Evolutionary conservation across 2,329 filamentous ascomycete species (phyloP), one percentile per base, ranked within the genome.

Genomic region (Epichloe baconii): DNA sequence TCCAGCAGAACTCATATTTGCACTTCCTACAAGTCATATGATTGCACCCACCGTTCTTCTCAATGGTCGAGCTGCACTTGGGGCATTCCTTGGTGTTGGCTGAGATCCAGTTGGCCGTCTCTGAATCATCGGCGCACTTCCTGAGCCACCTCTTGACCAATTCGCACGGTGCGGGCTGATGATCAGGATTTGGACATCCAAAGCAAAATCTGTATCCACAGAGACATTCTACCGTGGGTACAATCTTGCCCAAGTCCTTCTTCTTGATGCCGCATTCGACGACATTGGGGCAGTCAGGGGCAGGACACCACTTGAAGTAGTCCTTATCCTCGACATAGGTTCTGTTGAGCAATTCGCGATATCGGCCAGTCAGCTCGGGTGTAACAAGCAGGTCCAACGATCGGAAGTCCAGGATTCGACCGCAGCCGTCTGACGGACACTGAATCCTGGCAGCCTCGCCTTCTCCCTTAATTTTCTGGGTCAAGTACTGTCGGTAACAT

Each of bases 71-170:
- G 59, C 88, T 82, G 68, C 93, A 98, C 65, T 86, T 93, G 0
- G 93, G 91, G 57, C 93, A 98, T 66, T 98, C 93, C 65, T 98
- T 98, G 2, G 93, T 98, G 66, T 98, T 95, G 45, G 93, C 93
- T 0, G 91, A 96, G 55, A 98, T 98, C 93, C 93, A 98, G 67
- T 98, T 98, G 4, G 93, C 91, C 0, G 93, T 98, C 67, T 98
- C 93, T 0, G 88, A 95, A 63, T 98, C 93, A 65, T 98, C 93
- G 52, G 93, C 93, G 64, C 93, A 98, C 66, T 98, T 98, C 74
- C 96, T 95, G 12, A 98, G 69, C 93, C 93, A 98, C 64, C 80
- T 85, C 76, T 93, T 96, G 48, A 97, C 91, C 48, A 98, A 71
- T 26, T 82, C 78, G 66, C 93, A 98, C 0, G 93, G 91, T 3